Conservation (phyloP, 192 early-diverging fungal species). For the Coemansia sp. region DNA sequence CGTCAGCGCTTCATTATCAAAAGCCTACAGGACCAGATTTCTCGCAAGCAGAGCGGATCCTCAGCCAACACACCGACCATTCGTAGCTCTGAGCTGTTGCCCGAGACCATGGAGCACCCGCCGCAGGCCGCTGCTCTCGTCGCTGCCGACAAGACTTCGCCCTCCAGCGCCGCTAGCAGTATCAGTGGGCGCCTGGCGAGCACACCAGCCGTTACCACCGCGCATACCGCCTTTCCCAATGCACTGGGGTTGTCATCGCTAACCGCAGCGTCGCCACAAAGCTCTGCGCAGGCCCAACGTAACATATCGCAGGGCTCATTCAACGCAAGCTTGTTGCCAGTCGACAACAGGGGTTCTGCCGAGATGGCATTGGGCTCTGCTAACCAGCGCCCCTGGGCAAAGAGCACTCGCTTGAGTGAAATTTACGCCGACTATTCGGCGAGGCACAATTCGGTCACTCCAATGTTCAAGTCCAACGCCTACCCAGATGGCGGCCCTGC, state of each 20-base stretch:
- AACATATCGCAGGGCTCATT: conserved; percentile 34
- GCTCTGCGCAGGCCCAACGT: conserved; percentile 11
- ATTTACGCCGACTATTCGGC: conserved; percentile 59
- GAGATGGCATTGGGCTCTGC: not conserved
- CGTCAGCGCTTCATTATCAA: conserved; percentile 86
- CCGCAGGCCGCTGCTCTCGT: not conserved
- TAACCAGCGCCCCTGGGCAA: conserved; percentile 45
- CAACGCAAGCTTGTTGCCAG: conserved; percentile 11
- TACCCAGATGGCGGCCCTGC: not conserved
- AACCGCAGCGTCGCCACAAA: conserved; percentile 15
- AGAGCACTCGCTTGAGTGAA: conserved; percentile 58
- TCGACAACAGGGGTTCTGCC: not conserved
- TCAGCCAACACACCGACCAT: conserved; percentile 34
- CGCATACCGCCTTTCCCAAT: conserved; percentile 14
- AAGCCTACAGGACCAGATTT: conserved; percentile 73
- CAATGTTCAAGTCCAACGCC: conserved; percentile 41
- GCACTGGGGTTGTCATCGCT: conserved; percentile 48
- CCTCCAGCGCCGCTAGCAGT: conserved; percentile 8
- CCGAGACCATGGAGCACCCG: conserved; percentile 15
- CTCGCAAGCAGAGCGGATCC: conserved; percentile 44
- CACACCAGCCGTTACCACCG: not conserved
- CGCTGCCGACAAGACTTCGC: not conserved
- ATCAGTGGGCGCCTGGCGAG: not conserved
- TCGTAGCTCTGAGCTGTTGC: conserved; percentile 14
- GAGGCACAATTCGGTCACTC: conserved; percentile 48